Base-by-base conservation (phyloP, 2,329 filamentous ascomycete species). In the Trichophyton simii region DNA sequence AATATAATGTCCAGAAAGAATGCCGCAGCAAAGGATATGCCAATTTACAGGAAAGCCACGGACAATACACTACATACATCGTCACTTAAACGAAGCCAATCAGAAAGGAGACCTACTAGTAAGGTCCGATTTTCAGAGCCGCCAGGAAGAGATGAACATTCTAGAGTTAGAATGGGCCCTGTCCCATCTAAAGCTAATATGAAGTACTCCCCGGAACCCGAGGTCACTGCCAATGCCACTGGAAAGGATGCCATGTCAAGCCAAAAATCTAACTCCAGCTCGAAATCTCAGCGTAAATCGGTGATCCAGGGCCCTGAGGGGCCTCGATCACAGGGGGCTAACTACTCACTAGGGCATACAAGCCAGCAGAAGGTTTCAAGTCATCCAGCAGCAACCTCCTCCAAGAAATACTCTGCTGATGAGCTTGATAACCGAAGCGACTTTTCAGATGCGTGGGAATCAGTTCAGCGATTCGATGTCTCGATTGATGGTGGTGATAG, bases 81-180 rank as follows among this genome's bases (percentile, higher is more conserved):
- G 20, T 44, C 42, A 20, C 13, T 59, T 18, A 48, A 50, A 31
- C 58, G 58, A 34, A 52, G 46, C 58, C 41, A 60, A 31, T 58
- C 61, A 13, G 59, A 57, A 60, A 52, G 55, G 48, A 64, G 58
- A 57, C 58, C 41, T 20, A 3, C 38, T 22, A 61, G 55, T 50
- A 64, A 48, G 31, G 63, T 63, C 44, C 63, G 61, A 36, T 64
- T 63, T 55, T 57, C 34, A 57, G 61, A 64, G 38, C 57, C 63
- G 28, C 18, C 38, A 31, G 42, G 46, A 57, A 44, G 60, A 59
- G 28, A 59, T 59, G 34, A 41, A 34, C 5, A 38, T 58, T 42
- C 36, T 31, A 61, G 59, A 59, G 4, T 25, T 55, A 58, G 57
- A 57, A 57, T 59, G 28, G 63, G 61, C 60, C 60, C 58, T 59